Conservation (phyloP, 345 rosid genomes). For the Acer saccharum region DNA sequence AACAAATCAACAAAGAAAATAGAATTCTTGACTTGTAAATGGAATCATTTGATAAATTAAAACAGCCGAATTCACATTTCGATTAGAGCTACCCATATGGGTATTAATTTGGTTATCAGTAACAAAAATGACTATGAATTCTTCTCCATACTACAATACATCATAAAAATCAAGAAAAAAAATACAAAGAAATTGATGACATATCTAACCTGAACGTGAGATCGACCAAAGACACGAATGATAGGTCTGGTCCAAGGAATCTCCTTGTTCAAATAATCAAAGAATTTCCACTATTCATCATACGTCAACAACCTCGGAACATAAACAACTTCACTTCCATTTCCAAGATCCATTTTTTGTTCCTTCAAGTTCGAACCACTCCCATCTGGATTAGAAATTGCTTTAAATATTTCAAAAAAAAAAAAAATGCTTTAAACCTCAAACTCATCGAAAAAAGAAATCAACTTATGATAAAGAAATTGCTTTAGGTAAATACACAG, state of each 20-base stretch:
- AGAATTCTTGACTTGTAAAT: too few species aligned
- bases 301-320: slow-evolving; percentile 52
- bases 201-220: slow-evolving; percentile 62
- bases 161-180: not conserved
- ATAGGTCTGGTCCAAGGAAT: slow-evolving; percentile 92
- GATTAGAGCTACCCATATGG: too few species aligned
- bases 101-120: too few species aligned
- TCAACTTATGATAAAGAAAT: too few species aligned
- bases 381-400: slow-evolving; percentile 5
- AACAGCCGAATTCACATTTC: too few species aligned
- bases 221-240: slow-evolving; percentile 68
- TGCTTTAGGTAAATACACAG: too few species aligned
- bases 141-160: too few species aligned
- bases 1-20: too few species aligned
- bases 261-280: slow-evolving; percentile 64
- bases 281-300: slow-evolving; percentile 64
- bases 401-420: too few species aligned
- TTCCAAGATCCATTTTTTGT: slow-evolving; percentile 55
- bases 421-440: too few species aligned
- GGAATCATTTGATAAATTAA: too few species aligned
- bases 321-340: slow-evolving; percentile 66
- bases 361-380: slow-evolving; percentile 9
- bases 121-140: too few species aligned
- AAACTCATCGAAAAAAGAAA: slow-evolving; percentile 27
- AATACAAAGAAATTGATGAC: not conserved